Percentiles rank a stretch among this genome's conserved stretches.
Conservation (phyloP, 2,329 filamentous ascomycete genomes). For the Colletotrichum eleusines region DNA sequence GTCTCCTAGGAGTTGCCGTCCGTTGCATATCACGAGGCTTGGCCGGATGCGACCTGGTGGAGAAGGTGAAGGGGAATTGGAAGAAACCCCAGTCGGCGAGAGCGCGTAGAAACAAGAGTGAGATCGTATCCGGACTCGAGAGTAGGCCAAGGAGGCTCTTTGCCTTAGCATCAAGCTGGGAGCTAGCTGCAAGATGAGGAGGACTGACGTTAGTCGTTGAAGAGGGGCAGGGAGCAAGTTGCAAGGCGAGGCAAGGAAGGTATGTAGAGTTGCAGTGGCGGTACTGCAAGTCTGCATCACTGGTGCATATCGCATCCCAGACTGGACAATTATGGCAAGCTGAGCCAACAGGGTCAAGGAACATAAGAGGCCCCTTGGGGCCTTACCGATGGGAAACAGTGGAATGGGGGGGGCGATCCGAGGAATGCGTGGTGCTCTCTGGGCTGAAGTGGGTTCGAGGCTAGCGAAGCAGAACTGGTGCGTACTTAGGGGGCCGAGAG, state of each 20-base stretch:
- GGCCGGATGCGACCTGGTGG: conserved; percentile 20
- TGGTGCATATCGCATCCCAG: conserved; percentile 22
- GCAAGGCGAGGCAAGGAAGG: conserved; percentile 27
- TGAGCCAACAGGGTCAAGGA: conserved; percentile 15
- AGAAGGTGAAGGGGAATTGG: background rate
- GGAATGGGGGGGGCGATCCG: conserved; percentile 29
- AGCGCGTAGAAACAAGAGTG: conserved; percentile 15
- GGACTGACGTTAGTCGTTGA: conserved; percentile 31
- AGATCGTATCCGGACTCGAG: conserved; percentile 28
- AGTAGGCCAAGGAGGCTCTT: conserved; percentile 2
- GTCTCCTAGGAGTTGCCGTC: conserved; percentile 2
- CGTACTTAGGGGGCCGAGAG: background rate
- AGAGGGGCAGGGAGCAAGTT: conserved; percentile 12
- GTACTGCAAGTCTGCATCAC: conserved; percentile 25
- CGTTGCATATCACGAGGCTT: conserved; percentile 14
- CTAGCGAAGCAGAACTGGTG: conserved; percentile 28
- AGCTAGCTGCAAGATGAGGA: conserved; percentile 39
- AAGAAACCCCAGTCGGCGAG: conserved; percentile 10
- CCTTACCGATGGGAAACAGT: conserved; percentile 26
- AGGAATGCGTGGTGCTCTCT: conserved; percentile 34
- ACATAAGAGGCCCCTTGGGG: background rate
- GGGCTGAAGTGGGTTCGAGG: conserved; percentile 36
- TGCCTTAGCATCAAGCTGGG: conserved; percentile 10
- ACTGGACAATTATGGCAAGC: conserved; percentile 9
- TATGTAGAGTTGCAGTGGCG: conserved; percentile 6